These are phyloP conservation scores for Berkeleyomyces rouxiae DNA, from an alignment of 2,329 filamentous ascomycete species.

Conservation along the genomic window DNA sequence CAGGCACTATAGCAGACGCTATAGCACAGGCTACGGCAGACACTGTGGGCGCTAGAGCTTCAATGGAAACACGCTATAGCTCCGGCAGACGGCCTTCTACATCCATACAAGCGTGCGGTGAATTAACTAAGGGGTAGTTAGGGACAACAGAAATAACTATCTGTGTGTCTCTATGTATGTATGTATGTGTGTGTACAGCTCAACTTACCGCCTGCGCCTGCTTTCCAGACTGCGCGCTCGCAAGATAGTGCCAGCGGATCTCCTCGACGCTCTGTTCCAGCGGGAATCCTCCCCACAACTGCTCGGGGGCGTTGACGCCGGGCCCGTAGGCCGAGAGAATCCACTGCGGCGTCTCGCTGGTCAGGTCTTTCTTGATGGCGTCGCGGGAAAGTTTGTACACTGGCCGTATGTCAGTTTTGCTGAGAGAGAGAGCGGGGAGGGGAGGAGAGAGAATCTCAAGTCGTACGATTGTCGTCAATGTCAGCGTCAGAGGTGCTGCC, in stretches of 20 bases:
- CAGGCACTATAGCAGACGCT: background rate
- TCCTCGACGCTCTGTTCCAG: slow-evolving; percentile 85
- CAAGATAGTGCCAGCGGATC: slow-evolving; percentile 57
- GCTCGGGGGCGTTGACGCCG: slow-evolving; percentile 56
- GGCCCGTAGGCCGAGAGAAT: slow-evolving; percentile 77
- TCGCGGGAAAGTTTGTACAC: slow-evolving; percentile 40
- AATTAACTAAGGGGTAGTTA: too few relatives aligned
- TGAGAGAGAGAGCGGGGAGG: too few relatives aligned
- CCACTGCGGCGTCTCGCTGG: slow-evolving; percentile 60
- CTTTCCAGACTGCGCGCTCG: slow-evolving; percentile 42
- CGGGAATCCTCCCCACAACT: slow-evolving; percentile 64
- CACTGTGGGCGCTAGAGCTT: background rate
- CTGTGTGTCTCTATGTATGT: too few relatives aligned
- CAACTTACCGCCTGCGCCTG: slow-evolving; percentile 32
- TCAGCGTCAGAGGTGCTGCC: slow-evolving; percentile 4
- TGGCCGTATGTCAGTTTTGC: slow-evolving; percentile 9
- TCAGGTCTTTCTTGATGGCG: slow-evolving; percentile 49
- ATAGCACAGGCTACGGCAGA: background rate
- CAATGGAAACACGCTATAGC: background rate
- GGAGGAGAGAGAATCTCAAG: slow-evolving; percentile 5
- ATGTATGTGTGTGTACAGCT: too few relatives aligned
- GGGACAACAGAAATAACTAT: too few relatives aligned
- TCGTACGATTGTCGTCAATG: background rate
- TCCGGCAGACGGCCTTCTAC: background rate
- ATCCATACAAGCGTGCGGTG: too few relatives aligned